These are phyloP conservation scores for Eleusine indica DNA, from an alignment of 176 grass and related monocot genomes.

Conservation along the genomic window DNA sequence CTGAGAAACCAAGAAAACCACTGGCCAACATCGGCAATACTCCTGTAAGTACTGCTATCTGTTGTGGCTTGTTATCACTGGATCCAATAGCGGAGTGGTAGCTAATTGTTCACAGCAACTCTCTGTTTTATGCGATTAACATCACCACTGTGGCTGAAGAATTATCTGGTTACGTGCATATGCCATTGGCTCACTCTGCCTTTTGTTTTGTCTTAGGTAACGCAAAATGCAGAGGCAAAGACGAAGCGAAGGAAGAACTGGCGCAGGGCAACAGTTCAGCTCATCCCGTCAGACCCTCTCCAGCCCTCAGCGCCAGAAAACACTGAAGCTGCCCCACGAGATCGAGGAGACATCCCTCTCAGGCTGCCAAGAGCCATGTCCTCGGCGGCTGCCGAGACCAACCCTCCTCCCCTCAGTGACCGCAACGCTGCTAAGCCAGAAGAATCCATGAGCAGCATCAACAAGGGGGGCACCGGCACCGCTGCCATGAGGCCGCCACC, in stretches of 20 bases:
- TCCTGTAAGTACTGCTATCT: constrained; percentile 39
- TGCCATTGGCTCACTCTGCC: constrained; percentile 33
- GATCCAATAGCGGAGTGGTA: neutral
- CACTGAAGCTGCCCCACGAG: constrained; percentile 39
- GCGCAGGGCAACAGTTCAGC: constrained; percentile 73
- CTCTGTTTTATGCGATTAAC: neutral
- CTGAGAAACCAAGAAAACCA: constrained; percentile 63
- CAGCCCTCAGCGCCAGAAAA: constrained; percentile 31
- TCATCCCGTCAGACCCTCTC: constrained; percentile 46
- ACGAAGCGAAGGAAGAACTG: constrained; percentile 73
- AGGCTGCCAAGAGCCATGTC: constrained; percentile 86
- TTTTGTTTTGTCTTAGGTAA: constrained; percentile 41
- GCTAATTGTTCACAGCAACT: neutral
- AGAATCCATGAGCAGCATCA: constrained; percentile 31
- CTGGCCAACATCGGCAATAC: constrained; percentile 71
- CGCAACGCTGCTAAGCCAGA: constrained; percentile 61
- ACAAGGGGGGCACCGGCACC: constrained; percentile 50
- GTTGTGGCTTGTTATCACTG: neutral
- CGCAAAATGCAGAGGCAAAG: constrained; percentile 40
- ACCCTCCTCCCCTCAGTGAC: constrained; percentile 68
- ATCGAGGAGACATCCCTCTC: constrained; percentile 52
- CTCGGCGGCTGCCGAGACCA: constrained; percentile 37
- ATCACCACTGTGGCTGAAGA: neutral
- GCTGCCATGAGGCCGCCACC: constrained; percentile 51
- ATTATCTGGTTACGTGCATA: neutral